Evolutionary conservation across 331 rosid genomes (phyloP), one percentile per base, ranked within the genome.

Genomic region (Rhamnella rubrinervis): DNA sequence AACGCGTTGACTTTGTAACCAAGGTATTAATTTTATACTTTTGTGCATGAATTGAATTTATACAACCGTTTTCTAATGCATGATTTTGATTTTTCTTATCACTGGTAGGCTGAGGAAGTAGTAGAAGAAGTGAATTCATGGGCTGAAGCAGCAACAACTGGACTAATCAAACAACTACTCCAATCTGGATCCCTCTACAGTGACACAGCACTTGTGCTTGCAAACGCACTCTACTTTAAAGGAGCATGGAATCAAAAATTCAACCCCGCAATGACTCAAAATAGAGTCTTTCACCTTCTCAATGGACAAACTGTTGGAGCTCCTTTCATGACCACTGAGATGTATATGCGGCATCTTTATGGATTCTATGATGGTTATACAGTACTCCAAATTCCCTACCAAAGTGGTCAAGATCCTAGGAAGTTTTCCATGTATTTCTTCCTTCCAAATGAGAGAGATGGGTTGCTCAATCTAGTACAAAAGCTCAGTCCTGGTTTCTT

Each of bases 181-280:
- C 79, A 65, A 21, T 20, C 55, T 38, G 63, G 18, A 2, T 37
- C 26, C 2, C 6, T 65, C 35, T 3, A 59, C 15, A 2, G 8
- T 12, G 0, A 23, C 1, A 65, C 76, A 17, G 59, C 16, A 26
- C 72, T 77, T 5, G 63, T 71, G 59, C 72, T 77, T 65, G 81
- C 56, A 15, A 77, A 71, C 59, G 76, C 81, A 13, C 62, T 77
- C 0, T 77, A 71, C 57, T 77, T 77, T n/a, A 71, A 77, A 58
- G 76, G 68, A 50, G 28, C 72, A 14, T 71, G 81, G 81, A 18
- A 65, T 16, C 7, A 16, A 39, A 50, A 50, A 44, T 77, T 71
- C 8, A 63, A 77, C 15, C 31, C 68, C 0, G 12, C 51, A 35
- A 25, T 18, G 66, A 77, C 81, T 17, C 23, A 23, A 70, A 13